A percentile compares a stretch with the other conserved stretches of the same genome.
Conservation (phyloP, 495 filamentous ascomycete genomes). For the Venustampulla echinocandica region DNA sequence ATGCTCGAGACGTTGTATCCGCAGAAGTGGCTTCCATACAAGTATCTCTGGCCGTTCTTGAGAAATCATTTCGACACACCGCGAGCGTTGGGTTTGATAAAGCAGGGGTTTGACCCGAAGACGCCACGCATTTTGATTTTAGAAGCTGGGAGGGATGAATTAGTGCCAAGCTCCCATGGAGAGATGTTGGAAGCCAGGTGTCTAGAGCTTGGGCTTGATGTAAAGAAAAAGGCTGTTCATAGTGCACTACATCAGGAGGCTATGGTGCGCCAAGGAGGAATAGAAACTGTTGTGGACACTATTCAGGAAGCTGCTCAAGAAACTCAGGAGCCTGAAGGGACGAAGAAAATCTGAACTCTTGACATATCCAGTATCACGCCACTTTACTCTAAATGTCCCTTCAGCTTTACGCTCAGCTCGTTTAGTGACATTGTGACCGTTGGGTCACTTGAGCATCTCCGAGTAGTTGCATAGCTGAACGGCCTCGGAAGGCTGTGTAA, state of each 20-base stretch:
- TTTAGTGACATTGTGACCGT: background rate
- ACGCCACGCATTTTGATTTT: slow-evolving; percentile 10
- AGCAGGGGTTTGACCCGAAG: background rate
- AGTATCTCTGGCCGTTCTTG: slow-evolving; percentile 32
- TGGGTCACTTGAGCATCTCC: background rate
- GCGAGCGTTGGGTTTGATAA: slow-evolving; percentile 11
- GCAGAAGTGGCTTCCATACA: slow-evolving; percentile 75
- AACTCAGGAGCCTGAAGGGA: background rate
- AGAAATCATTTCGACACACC: slow-evolving; percentile 17
- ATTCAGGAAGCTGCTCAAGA: slow-evolving; percentile 4
- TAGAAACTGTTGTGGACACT: slow-evolving; percentile 8
- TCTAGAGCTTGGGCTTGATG: slow-evolving; percentile 7
- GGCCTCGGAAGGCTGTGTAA: background rate
- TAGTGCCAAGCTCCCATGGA: slow-evolving; percentile 16
- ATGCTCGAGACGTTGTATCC: slow-evolving; percentile 72
- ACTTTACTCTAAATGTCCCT: too few species aligned
- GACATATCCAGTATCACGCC: too few species aligned
- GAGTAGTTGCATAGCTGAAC: background rate
- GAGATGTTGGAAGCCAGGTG: slow-evolving; percentile 14
- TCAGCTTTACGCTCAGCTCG: background rate
- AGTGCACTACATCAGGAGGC: slow-evolving; percentile 16
- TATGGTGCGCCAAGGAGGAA: slow-evolving; percentile 10
- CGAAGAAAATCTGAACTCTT: background rate
- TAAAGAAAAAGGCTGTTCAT: slow-evolving; percentile 8
- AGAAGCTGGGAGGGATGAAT: slow-evolving; percentile 19